A percentile compares a stretch with the other conserved stretches of the same genome.
These are phyloP conservation scores for Chernovozyma sophiae-reginae DNA, from an alignment of 1,139 yeast species.

Conservation along the genomic window DNA sequence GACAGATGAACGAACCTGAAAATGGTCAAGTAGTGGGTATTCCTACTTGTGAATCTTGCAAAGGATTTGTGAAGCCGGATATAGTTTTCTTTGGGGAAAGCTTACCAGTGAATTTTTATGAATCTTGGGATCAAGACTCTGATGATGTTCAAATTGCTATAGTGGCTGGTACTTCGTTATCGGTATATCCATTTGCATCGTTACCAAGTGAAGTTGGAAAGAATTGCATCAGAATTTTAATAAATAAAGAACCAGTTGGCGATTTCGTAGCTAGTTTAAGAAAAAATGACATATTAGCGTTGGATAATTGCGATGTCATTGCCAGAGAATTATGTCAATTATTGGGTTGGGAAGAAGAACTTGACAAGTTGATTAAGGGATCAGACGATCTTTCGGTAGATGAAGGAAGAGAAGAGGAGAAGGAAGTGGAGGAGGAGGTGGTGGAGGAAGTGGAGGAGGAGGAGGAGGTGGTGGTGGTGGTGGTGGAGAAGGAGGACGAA, in stretches of 20 bases:
- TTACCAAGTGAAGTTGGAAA: constrained; percentile 62
- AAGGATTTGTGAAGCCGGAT: constrained; percentile 83
- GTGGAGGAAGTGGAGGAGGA: background rate
- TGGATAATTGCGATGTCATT: constrained; percentile 62
- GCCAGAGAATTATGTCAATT: constrained; percentile 49
- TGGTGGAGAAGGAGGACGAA: too few species aligned
- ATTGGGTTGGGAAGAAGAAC: constrained; percentile 63
- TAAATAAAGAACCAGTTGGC: constrained; percentile 78
- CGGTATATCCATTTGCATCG: constrained; percentile 86
- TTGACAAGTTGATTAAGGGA: constrained; percentile 27
- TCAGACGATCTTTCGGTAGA: background rate
- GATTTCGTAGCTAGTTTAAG: constrained; percentile 51
- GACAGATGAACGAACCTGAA: constrained; percentile 25
- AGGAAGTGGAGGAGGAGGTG: background rate
- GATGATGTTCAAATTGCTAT: constrained; percentile 66
- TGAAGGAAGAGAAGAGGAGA: background rate
- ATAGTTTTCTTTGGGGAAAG: constrained; percentile 92
- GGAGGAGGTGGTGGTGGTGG: too few species aligned
- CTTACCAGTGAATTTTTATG: constrained; percentile 66
- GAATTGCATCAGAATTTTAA: constrained; percentile 54
- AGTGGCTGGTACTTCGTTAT: constrained; percentile 88
- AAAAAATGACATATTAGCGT: constrained; percentile 52
- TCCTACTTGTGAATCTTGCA: constrained; percentile 53
- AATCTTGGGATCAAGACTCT: constrained; percentile 61
- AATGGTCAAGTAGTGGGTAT: constrained; percentile 29